A percentile compares a stretch with the other conserved stretches of the same genome.
These are phyloP conservation scores for Rhinocladiella similis DNA, from an alignment of 2,329 filamentous ascomycete genomes.

Conservation along the genomic window DNA sequence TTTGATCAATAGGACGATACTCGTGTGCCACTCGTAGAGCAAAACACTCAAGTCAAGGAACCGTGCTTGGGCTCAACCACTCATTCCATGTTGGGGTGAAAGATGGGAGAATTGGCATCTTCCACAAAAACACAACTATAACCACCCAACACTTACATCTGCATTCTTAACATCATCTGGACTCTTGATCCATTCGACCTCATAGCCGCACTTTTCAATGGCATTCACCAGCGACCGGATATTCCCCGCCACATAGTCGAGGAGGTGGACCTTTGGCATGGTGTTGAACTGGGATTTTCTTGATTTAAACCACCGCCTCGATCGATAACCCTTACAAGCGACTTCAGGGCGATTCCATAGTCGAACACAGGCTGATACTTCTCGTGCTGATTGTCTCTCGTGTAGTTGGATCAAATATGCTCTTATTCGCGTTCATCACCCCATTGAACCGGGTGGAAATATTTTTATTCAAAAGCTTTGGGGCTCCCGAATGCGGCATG, in stretches of 20 bases:
- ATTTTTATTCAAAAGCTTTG: conserved; percentile 5
- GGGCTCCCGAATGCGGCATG: conserved; percentile 7
- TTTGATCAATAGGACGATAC: too few species aligned
- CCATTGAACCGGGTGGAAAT: too few species aligned
- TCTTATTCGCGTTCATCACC: too few species aligned
- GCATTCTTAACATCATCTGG: conserved; percentile 83
- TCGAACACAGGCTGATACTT: neutral
- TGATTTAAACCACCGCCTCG: too few species aligned
- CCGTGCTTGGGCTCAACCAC: too few species aligned
- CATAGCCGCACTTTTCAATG: conserved; percentile 91
- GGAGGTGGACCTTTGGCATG: conserved; percentile 52
- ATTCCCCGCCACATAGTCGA: conserved; percentile 94
- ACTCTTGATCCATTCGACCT: conserved; percentile 85
- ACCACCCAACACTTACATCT: conserved; percentile 61
- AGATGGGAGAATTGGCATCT: too few species aligned
- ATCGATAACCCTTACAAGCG: neutral
- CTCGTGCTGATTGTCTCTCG: too few species aligned
- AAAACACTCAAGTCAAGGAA: too few species aligned
- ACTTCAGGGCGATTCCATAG: neutral
- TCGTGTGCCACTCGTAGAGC: too few species aligned
- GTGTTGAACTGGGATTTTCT: neutral
- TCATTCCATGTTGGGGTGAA: too few species aligned
- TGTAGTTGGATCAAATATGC: too few species aligned
- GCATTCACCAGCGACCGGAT: conserved; percentile 92
- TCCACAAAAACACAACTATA: neutral